Evolutionary conservation across 306 rosid species (phyloP).

Genomic region (Cucurbita moschata): DNA sequence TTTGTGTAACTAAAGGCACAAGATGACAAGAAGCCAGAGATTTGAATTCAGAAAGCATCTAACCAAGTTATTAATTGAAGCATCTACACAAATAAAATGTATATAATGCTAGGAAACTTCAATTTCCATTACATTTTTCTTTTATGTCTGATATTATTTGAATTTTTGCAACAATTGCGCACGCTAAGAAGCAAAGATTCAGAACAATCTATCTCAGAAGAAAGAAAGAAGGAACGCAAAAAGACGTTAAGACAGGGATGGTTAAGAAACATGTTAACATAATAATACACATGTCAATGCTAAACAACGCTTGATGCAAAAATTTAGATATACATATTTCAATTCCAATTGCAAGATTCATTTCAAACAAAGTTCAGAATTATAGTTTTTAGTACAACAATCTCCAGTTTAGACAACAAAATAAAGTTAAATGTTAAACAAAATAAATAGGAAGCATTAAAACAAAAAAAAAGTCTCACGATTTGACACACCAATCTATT

Average conservation of each 20-base stretch:
- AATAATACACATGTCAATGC: neutral
- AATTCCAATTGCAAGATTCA: neutral
- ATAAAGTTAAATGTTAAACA: neutral
- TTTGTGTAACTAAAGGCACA: neutral
- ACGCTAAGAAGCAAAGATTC: neutral
- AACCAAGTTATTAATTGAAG: too few species aligned
- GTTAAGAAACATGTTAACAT: neutral
- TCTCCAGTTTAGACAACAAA: neutral
- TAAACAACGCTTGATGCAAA: neutral
- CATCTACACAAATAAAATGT: neutral
- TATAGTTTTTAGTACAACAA: neutral
- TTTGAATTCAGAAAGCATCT: neutral
- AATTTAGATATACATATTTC: neutral
- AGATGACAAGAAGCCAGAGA: neutral
- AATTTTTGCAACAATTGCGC: neutral
- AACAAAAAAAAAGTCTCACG: neutral
- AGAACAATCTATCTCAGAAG: neutral
- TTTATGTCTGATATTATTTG: neutral
- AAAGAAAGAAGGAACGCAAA: neutral
- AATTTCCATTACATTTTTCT: neutral
- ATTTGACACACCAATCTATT: too few species aligned
- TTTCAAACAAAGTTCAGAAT: neutral
- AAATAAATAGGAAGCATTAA: neutral
- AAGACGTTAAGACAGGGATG: neutral
- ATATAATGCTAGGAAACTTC: neutral